These are phyloP conservation scores for Hypoxylon intermedium DNA, from an alignment of 495 filamentous ascomycete genomes.

Conservation along the genomic window DNA sequence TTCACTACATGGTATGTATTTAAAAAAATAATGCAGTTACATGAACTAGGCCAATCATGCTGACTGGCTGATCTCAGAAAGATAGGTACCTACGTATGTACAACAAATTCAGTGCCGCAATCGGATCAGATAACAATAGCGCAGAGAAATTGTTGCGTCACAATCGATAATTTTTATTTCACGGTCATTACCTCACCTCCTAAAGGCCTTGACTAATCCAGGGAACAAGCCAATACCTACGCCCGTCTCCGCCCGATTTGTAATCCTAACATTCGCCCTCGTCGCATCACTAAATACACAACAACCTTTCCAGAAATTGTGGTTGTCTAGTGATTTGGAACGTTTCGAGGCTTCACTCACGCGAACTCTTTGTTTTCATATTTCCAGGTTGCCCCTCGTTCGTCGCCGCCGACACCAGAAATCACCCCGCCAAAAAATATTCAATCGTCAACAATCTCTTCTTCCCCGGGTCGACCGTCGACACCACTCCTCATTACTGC, in stretches of 20 bases:
- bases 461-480: neutral
- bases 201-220: constrained; percentile 20
- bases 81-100: neutral
- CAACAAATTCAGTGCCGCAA: no score
- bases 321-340: neutral
- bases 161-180: constrained; percentile 9
- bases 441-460: constrained; percentile 9
- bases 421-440: constrained; percentile 22
- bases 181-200: neutral
- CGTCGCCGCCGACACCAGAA: neutral
- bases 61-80: neutral
- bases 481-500: neutral
- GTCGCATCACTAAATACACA: constrained; percentile 1
- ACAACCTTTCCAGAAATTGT: neutral
- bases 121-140: constrained; percentile 38
- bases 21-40: no score
- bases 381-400: constrained; percentile 11
- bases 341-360: neutral
- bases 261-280: constrained; percentile 18
- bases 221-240: no score
- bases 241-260: constrained; percentile 39
- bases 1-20: no score
- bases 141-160: constrained; percentile 32
- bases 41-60: neutral
- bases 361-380: neutral